A percentile compares a stretch with the other conserved stretches of the same genome.
Evolutionary conservation across 495 filamentous ascomycete genomes (phyloP).

Genomic region (Podospora bellae-mahoneyi): DNA sequence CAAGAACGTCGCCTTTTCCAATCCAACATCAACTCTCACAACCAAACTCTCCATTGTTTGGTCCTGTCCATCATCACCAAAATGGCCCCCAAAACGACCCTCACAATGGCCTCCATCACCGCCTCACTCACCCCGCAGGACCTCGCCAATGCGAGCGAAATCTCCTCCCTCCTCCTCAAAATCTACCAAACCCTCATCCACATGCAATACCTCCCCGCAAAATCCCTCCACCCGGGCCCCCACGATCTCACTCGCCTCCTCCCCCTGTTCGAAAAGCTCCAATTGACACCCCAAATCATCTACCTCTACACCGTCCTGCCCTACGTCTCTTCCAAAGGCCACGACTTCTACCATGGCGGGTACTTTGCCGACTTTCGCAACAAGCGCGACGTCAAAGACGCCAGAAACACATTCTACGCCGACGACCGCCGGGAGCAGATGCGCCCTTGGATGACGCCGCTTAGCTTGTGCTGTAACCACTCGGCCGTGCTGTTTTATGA

Average conservation of each 20-base stretch:
- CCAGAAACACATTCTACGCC: constrained; percentile 5
- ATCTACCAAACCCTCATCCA: constrained; percentile 22
- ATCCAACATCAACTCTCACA: too few species aligned
- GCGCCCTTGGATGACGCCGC: constrained; percentile 18
- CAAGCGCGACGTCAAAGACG: constrained; percentile 1
- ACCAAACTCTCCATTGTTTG: too few species aligned
- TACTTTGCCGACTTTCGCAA: constrained; percentile 15
- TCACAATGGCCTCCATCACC: not conserved
- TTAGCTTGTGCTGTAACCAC: constrained; percentile 15
- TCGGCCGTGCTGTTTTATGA: constrained; percentile 24
- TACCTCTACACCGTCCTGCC: constrained; percentile 29
- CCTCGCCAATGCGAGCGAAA: constrained; percentile 16
- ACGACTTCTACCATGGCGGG: constrained; percentile 4
- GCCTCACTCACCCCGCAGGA: constrained; percentile 8
- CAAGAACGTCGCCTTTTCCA: too few species aligned
- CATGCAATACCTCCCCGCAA: constrained; percentile 15
- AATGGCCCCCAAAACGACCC: not conserved
- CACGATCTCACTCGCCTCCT: constrained; percentile 20
- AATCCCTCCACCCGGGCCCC: constrained; percentile 18
- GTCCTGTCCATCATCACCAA: not conserved
- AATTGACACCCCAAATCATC: constrained; percentile 20
- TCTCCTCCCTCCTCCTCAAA: constrained; percentile 18
- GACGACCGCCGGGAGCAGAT: not conserved
- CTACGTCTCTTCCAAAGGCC: constrained; percentile 13
- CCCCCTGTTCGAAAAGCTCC: constrained; percentile 12